Conservation (phyloP, 2,329 filamentous ascomycete genomes). For the Sporothrix schenckii region DNA sequence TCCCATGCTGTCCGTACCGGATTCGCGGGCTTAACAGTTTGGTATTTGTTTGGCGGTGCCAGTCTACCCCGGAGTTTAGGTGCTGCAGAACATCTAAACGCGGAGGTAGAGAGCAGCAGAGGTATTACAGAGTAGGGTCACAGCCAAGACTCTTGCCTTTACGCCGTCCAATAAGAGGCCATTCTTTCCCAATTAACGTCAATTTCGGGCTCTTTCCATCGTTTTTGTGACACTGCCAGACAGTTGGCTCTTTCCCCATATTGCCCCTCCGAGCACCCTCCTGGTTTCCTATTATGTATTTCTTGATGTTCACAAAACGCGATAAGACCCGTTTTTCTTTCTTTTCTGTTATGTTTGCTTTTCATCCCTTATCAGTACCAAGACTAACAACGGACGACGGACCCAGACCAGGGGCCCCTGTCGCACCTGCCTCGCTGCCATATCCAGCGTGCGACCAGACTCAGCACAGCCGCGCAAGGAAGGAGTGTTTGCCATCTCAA, state of each 20-base stretch:
- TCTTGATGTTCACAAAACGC: slow-evolving; percentile 42
- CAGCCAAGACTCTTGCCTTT: slow-evolving; percentile 25
- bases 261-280: not conserved
- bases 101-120: not conserved
- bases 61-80: slow-evolving; percentile 11
- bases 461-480: slow-evolving; percentile 20
- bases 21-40: slow-evolving; percentile 19
- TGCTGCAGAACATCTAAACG: slow-evolving; percentile 9
- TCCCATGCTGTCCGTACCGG: slow-evolving; percentile 9
- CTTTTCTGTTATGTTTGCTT: slow-evolving; percentile 33
- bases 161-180: slow-evolving; percentile 26
- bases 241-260: slow-evolving; percentile 20
- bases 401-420: slow-evolving; percentile 10
- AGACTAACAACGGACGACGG: slow-evolving; percentile 16
- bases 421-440: not conserved
- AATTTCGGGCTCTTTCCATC: slow-evolving; percentile 17
- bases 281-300: slow-evolving; percentile 46
- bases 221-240: not conserved
- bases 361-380: slow-evolving; percentile 35
- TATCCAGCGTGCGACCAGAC: slow-evolving; percentile 15
- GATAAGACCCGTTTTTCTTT: slow-evolving; percentile 41
- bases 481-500: slow-evolving; percentile 20
- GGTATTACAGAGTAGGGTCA: not conserved
- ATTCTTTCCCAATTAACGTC: slow-evolving; percentile 23
- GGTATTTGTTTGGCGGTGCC: too few species aligned